Evolutionary conservation across 805 yeast genomes (phyloP).

Genomic region (Candida hispaniensis): DNA sequence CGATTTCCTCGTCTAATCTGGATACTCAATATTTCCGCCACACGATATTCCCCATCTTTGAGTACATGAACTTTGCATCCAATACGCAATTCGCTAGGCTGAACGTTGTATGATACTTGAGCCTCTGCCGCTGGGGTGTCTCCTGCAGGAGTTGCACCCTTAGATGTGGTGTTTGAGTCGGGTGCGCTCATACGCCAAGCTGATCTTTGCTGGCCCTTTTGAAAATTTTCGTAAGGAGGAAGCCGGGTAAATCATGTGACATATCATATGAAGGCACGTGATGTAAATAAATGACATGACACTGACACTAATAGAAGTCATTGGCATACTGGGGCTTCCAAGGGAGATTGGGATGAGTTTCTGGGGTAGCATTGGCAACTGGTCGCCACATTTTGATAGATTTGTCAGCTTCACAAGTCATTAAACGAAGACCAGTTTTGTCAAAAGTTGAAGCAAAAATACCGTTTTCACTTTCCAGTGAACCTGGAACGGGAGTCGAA

Average conservation of each 20-base stretch:
- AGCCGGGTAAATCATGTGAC: not conserved
- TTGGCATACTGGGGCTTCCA: constrained; percentile 27
- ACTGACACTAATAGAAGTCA: not conserved
- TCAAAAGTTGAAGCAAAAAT: constrained; percentile 67
- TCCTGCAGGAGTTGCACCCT: too few species aligned
- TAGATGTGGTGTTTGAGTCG: too few species aligned
- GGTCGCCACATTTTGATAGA: constrained; percentile 50
- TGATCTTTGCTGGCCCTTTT: too few species aligned
- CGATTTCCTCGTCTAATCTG: constrained; percentile 65
- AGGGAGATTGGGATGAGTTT: constrained; percentile 31
- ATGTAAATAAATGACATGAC: not conserved
- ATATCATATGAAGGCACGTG: not conserved
- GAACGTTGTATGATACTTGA: constrained; percentile 27
- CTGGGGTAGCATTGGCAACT: constrained; percentile 31
- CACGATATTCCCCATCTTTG: constrained; percentile 68
- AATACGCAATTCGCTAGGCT: constrained; percentile 29
- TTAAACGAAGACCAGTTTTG: constrained; percentile 62
- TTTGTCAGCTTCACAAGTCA: constrained; percentile 88
- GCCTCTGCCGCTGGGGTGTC: constrained; percentile 12
- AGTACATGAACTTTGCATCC: constrained; percentile 77
- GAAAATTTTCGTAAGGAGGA: too few species aligned
- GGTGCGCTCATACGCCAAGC: too few species aligned
- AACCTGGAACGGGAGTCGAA: constrained; percentile 58
- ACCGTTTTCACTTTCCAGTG: constrained; percentile 54
- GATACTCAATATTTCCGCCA: constrained; percentile 76